These are phyloP conservation scores for Serendipita sp. DNA, from an alignment of 768 basidiomycete genomes.

Conservation along the genomic window DNA sequence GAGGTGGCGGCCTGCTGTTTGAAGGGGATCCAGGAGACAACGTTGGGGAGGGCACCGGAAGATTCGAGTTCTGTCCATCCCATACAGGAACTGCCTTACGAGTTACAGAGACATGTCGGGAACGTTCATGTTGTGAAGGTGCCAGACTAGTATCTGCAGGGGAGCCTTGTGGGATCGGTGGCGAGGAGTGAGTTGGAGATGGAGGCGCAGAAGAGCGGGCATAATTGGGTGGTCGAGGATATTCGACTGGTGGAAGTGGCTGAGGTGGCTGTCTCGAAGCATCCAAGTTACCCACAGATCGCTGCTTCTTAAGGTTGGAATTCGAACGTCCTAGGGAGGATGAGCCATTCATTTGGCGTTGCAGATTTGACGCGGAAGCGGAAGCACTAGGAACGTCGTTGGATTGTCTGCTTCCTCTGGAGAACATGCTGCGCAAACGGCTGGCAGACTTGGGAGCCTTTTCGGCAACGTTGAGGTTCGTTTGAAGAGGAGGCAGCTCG, in stretches of 20 bases:
- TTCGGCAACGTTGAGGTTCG: slow-evolving; percentile 19
- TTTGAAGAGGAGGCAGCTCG: slow-evolving; percentile 27
- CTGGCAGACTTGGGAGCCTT: slow-evolving; percentile 31
- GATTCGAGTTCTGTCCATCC: slow-evolving; percentile 15
- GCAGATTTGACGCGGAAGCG: slow-evolving; percentile 17
- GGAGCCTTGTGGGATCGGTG: not conserved
- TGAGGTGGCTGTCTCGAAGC: slow-evolving; percentile 31
- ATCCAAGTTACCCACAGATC: slow-evolving; percentile 40
- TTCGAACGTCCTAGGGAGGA: slow-evolving; percentile 14
- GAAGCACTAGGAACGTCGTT: slow-evolving; percentile 18
- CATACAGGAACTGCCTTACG: slow-evolving; percentile 20
- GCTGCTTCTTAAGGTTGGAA: slow-evolving; percentile 20
- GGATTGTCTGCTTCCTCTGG: slow-evolving; percentile 35
- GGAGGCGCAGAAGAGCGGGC: slow-evolving; percentile 23
- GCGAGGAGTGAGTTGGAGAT: not conserved
- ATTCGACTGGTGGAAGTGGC: slow-evolving; percentile 22
- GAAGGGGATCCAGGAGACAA: slow-evolving; percentile 16
- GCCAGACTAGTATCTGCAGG: not conserved
- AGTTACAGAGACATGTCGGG: slow-evolving; percentile 18
- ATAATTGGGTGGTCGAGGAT: slow-evolving; percentile 20
- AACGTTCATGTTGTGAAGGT: slow-evolving; percentile 10
- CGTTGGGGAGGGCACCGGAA: slow-evolving; percentile 11
- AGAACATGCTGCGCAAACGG: slow-evolving; percentile 70
- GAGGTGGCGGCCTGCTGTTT: not conserved
- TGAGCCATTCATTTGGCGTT: slow-evolving; percentile 17